phyloP scores from a whole-genome alignment of 495 filamentous ascomycete species.

The Penicillium lividum region DNA sequence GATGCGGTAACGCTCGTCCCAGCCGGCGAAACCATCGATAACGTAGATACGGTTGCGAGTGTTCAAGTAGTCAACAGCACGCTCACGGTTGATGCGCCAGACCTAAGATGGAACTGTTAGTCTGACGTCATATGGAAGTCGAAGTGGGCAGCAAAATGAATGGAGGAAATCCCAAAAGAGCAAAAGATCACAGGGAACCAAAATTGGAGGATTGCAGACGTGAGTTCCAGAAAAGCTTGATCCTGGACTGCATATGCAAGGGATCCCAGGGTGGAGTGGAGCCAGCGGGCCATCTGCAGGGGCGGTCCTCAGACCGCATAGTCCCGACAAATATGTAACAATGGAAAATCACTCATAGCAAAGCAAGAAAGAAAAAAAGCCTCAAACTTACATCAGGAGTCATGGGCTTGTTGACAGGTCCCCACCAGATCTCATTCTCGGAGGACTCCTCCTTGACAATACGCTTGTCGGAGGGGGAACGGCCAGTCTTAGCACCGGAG shows the following conservation, averaged over 20 bases:
- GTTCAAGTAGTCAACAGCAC: constrained; percentile 98
- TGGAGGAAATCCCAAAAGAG: background rate
- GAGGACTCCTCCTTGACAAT: constrained; percentile 91
- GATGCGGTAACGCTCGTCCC: constrained; percentile 98
- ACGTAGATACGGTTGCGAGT: constrained; percentile 99
- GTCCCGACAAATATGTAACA: constrained; percentile 20
- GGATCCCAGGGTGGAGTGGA: constrained; percentile 21
- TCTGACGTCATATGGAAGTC: constrained; percentile 43
- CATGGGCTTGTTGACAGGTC: constrained; percentile 99
- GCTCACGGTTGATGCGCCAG: constrained; percentile 99
- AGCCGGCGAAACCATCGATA: constrained; percentile 94
- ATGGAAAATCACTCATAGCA: constrained; percentile 25
- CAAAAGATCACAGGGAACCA: background rate
- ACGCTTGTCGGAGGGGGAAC: constrained; percentile 95
- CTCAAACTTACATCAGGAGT: constrained; percentile 80
- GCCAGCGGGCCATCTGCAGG: constrained; percentile 33
- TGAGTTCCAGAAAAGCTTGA: constrained; percentile 41
- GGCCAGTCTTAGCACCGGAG: constrained; percentile 96
- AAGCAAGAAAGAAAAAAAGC: constrained; percentile 15
- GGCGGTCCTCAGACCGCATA: constrained; percentile 16
- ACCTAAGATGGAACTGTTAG: constrained; percentile 59
- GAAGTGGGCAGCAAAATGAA: constrained; percentile 9
- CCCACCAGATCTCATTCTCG: constrained; percentile 94
- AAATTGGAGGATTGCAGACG: constrained; percentile 8
- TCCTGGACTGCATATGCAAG: constrained; percentile 29